Conservation (phyloP, 768 basidiomycete genomes). For the Hericium coralloides region DNA sequence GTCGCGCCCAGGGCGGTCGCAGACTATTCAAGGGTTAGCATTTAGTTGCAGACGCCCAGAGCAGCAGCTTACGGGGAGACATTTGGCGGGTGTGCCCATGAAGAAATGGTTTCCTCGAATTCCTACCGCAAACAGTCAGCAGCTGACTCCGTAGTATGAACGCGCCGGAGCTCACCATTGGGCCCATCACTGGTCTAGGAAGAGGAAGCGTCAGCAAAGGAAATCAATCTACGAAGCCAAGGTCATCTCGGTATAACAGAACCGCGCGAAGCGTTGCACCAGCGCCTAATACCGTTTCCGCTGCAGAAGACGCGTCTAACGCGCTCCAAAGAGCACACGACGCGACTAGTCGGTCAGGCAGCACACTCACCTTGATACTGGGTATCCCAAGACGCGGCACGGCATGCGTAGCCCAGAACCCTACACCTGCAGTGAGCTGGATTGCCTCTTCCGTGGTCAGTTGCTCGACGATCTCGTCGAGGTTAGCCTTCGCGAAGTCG, state of each 20-base stretch:
- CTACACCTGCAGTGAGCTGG: slow-evolving; percentile 60
- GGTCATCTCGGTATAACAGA: no score
- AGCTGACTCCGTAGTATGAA: not conserved
- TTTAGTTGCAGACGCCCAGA: not conserved
- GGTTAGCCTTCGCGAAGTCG: slow-evolving; percentile 55
- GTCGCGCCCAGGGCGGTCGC: slow-evolving; percentile 72
- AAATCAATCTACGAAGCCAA: no score
- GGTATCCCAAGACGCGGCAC: slow-evolving; percentile 63
- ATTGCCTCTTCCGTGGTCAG: slow-evolving; percentile 72
- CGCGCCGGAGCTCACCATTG: slow-evolving; percentile 40
- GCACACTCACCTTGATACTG: slow-evolving; percentile 46
- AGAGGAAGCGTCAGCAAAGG: not conserved
- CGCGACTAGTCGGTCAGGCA: not conserved
- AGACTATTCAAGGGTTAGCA: slow-evolving; percentile 25
- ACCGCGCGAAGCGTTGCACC: not conserved
- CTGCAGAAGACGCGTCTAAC: not conserved
- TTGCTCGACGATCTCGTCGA: slow-evolving; percentile 53
- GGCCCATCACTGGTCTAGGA: slow-evolving; percentile 72
- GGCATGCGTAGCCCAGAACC: slow-evolving; percentile 68
- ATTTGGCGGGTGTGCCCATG: slow-evolving; percentile 75
- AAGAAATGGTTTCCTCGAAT: slow-evolving; percentile 69
- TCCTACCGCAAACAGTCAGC: slow-evolving; percentile 20
- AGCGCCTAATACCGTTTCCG: not conserved
- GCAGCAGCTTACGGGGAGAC: slow-evolving; percentile 45
- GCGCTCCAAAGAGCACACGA: not conserved